phyloP scores from a whole-genome alignment of 305 asterid species.

The Fraxinus sp. region DNA sequence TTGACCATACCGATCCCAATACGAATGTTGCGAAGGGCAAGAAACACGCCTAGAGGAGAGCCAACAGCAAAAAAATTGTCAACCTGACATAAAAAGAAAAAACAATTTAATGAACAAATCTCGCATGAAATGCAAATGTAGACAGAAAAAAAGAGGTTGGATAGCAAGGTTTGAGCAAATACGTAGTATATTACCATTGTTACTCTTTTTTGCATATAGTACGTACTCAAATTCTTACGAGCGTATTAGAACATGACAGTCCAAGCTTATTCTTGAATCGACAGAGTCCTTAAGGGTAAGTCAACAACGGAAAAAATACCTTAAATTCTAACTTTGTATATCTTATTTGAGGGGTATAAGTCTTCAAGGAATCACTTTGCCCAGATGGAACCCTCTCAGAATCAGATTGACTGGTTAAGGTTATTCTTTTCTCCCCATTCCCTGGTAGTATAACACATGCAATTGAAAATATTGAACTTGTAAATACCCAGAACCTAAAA shows the following conservation, averaged over 20 bases:
- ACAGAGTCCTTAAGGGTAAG: neutral
- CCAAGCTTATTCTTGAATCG: neutral
- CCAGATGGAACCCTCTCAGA: constrained; percentile 37
- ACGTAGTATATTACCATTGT: neutral
- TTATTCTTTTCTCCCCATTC: constrained; percentile 33
- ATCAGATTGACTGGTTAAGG: constrained; percentile 33
- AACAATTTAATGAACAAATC: neutral
- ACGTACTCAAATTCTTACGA: neutral
- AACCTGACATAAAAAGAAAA: constrained; percentile 34
- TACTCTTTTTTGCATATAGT: neutral
- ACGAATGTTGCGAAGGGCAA: constrained; percentile 55
- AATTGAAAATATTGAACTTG: constrained; percentile 19
- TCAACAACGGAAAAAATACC: constrained; percentile 39
- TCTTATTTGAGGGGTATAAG: constrained; percentile 71
- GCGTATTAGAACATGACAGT: neutral
- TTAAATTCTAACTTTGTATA: constrained; percentile 82
- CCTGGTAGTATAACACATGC: constrained; percentile 40
- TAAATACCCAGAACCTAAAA: neutral
- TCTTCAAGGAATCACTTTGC: constrained; percentile 47
- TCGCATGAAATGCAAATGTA: neutral
- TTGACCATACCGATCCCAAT: constrained; percentile 47
- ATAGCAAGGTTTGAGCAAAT: neutral
- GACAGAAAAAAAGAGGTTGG: neutral
- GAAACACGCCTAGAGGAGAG: constrained; percentile 61
- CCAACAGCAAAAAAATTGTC: constrained; percentile 57